Percentiles rank a stretch among this genome's conserved stretches.
Conservation (phyloP, 148 eudicot species). For the Fagopyrum homotropicum region DNA sequence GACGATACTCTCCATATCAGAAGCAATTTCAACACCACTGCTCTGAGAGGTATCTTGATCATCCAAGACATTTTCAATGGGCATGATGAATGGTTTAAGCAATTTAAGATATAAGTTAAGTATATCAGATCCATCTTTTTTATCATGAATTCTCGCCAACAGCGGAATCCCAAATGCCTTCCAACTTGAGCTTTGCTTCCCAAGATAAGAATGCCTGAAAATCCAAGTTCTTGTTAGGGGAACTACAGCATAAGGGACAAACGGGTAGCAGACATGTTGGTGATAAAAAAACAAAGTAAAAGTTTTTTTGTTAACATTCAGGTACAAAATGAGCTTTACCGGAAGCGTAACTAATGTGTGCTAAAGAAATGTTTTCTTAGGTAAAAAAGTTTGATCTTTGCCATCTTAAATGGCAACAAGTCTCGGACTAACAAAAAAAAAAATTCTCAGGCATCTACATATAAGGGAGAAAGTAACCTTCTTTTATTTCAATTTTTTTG, state of each 20-base stretch:
- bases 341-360: background rate
- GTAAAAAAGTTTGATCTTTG: background rate
- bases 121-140: constrained; percentile 59
- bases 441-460: background rate
- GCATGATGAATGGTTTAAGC: constrained; percentile 51
- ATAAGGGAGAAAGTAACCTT: background rate
- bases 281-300: background rate
- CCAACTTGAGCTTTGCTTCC: constrained; percentile 53
- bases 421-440: background rate
- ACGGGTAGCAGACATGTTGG: background rate
- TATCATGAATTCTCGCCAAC: constrained; percentile 36
- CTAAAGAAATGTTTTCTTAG: background rate
- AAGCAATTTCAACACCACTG: constrained; percentile 24
- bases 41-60: constrained; percentile 26
- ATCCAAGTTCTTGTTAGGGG: constrained; percentile 5
- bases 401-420: background rate
- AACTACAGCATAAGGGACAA: constrained; percentile 9
- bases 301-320: background rate
- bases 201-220: constrained; percentile 50
- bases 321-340: background rate
- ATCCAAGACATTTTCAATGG: constrained; percentile 27
- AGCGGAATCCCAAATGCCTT: constrained; percentile 90
- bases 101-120: constrained; percentile 44
- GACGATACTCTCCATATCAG: constrained; percentile 22
- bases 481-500: background rate